These are phyloP conservation scores for Lophiostoma macrostomum DNA, from an alignment of 495 filamentous ascomycete genomes.

Conservation along the genomic window DNA sequence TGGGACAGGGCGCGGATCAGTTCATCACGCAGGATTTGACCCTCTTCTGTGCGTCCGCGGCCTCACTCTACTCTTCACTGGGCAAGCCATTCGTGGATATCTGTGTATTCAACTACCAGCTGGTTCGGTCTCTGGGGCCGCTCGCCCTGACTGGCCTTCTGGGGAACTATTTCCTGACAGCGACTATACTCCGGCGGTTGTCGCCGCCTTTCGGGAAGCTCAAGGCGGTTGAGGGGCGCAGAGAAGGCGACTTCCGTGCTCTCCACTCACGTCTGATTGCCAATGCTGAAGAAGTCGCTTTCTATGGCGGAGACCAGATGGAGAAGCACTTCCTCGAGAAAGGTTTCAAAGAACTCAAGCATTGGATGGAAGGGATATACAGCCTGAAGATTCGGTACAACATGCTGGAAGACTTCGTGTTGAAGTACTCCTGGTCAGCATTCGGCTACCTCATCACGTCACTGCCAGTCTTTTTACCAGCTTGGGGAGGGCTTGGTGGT, in stretches of 20 bases:
- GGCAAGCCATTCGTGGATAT: constrained; percentile 96
- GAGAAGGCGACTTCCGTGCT: constrained; percentile 89
- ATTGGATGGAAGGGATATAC: constrained; percentile 96
- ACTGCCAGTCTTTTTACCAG: constrained; percentile 89
- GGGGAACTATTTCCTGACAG: constrained; percentile 89
- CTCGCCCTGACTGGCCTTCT: constrained; percentile 81
- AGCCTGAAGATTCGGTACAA: constrained; percentile 95
- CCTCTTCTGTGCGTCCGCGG: constrained; percentile 86
- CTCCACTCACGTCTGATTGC: constrained; percentile 88
- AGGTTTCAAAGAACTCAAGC: constrained; percentile 85
- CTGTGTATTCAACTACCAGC: constrained; percentile 94
- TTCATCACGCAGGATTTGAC: constrained; percentile 98
- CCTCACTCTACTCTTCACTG: constrained; percentile 90
- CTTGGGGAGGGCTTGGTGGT: constrained; percentile 83
- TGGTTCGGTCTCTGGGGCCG: constrained; percentile 88
- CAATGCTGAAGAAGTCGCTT: constrained; percentile 98
- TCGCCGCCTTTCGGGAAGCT: constrained; percentile 95
- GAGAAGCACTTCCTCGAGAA: constrained; percentile 85
- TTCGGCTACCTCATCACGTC: constrained; percentile 94
- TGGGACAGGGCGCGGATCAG: constrained; percentile 89
- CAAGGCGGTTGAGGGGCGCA: constrained; percentile 89
- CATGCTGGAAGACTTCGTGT: constrained; percentile 95
- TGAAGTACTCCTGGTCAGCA: constrained; percentile 98
- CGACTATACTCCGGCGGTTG: constrained; percentile 76
- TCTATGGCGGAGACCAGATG: constrained; percentile 92